Percentiles rank a stretch among this genome's conserved stretches.
Evolutionary conservation across 2,329 filamentous ascomycete genomes (phyloP).

Genomic region (Arthrocladium fulminans): DNA sequence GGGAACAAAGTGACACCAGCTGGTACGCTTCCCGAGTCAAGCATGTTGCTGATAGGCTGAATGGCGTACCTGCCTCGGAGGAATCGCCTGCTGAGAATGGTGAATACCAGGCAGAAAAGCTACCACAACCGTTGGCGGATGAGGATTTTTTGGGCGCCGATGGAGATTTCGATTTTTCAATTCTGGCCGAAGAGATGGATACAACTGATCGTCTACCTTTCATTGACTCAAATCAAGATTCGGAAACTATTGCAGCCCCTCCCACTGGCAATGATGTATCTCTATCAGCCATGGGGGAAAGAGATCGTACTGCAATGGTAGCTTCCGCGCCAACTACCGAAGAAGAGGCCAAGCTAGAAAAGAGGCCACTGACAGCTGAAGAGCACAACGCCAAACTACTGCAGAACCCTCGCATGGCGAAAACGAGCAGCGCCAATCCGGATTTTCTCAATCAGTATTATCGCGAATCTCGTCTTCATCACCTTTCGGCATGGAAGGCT

Average conservation of each 20-base stretch:
- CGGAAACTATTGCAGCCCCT: background rate
- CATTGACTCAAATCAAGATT: background rate
- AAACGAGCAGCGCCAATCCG: constrained; percentile 85
- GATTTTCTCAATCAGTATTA: constrained; percentile 93
- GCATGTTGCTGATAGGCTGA: constrained; percentile 13
- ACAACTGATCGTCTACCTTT: background rate
- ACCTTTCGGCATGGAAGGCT: constrained; percentile 93
- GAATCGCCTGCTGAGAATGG: background rate
- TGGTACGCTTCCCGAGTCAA: constrained; percentile 72
- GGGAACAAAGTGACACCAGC: constrained; percentile 69
- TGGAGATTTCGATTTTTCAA: background rate
- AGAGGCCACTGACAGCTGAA: constrained; percentile 62
- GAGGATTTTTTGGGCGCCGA: background rate
- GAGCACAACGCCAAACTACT: constrained; percentile 84
- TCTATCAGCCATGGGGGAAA: background rate
- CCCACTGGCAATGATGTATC: background rate
- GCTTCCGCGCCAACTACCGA: background rate
- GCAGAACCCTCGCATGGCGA: constrained; percentile 73
- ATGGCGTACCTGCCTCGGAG: background rate
- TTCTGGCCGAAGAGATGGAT: background rate
- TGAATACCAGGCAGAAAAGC: background rate
- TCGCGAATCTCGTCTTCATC: constrained; percentile 86
- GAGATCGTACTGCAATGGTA: background rate
- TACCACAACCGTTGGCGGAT: background rate
- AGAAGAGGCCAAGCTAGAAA: background rate